These are phyloP conservation scores for Globisporangium camurandrum DNA, from an alignment of 352 stramenopile genomes.

Conservation along the genomic window DNA sequence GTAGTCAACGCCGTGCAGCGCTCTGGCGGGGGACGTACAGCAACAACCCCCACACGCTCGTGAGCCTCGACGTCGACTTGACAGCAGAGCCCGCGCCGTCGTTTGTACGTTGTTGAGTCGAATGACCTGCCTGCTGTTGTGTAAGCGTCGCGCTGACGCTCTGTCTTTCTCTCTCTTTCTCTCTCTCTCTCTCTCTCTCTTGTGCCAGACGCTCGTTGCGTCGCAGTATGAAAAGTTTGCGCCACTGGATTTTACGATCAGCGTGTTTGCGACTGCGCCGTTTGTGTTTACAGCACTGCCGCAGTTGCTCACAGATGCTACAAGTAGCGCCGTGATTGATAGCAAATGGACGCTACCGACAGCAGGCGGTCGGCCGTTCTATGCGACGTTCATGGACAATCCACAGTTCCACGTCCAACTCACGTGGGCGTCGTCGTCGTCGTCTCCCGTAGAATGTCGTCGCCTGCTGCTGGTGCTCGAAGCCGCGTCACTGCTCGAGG, in stretches of 20 bases:
- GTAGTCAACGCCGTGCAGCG: conserved; percentile 74
- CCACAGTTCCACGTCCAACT: conserved; percentile 60
- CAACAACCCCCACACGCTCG: conserved; percentile 89
- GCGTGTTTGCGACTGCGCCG: conserved; percentile 76
- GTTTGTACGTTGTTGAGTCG: conserved; percentile 27
- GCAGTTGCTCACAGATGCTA: conserved; percentile 27
- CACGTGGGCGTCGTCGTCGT: conserved; percentile 1
- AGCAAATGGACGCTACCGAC: too few relatives aligned
- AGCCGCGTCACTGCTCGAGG: conserved; percentile 31
- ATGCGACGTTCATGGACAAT: conserved; percentile 77
- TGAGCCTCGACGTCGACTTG: conserved; percentile 79
- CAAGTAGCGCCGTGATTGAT: conserved; percentile 31
- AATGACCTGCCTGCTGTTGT: not conserved
- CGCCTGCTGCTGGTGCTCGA: conserved; percentile 60
- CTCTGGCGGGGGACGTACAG: conserved; percentile 85
- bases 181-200: not conserved
- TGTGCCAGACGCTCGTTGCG: conserved; percentile 74
- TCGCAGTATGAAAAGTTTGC: conserved; percentile 90
- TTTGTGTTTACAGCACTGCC: conserved; percentile 53
- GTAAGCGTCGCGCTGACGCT: not conserved
- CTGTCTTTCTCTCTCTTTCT: not conserved
- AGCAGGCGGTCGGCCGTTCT: conserved; percentile 60
- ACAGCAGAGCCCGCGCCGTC: conserved; percentile 35
- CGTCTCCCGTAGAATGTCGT: conserved; percentile 7
- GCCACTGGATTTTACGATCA: conserved; percentile 86